A percentile compares a stretch with the other conserved stretches of the same genome.
These are phyloP conservation scores for Westerdykella ornata DNA, from an alignment of 2,329 filamentous ascomycete genomes.

Conservation along the genomic window DNA sequence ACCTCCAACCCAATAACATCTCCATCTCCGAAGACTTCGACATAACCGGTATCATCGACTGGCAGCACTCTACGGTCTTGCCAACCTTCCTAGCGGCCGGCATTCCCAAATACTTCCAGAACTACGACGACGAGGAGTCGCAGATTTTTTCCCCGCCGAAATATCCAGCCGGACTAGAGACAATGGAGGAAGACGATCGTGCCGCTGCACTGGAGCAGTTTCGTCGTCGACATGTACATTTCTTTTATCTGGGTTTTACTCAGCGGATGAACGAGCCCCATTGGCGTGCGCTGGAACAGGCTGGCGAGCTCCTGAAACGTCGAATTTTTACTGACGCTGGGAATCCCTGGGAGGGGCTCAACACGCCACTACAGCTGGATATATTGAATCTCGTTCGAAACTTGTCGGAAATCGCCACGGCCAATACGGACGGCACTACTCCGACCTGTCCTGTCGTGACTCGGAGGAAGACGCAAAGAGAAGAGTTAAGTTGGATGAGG, in stretches of 20 bases:
- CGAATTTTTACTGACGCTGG: conserved; percentile 20
- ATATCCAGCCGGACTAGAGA: conserved; percentile 13
- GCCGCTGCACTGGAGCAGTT: conserved; percentile 15
- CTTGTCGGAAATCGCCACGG: conserved; percentile 14
- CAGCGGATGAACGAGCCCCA: conserved; percentile 19
- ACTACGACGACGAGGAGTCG: conserved; percentile 33
- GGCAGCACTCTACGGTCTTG: conserved; percentile 37
- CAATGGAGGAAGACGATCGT: conserved; percentile 13
- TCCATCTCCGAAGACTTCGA: conserved; percentile 27
- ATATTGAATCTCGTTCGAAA: conserved; percentile 15
- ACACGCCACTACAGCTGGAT: conserved; percentile 21
- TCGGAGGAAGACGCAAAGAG: conserved; percentile 12
- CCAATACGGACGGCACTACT: conserved; percentile 2
- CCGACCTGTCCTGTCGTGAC: conserved; percentile 14
- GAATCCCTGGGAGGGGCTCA: conserved; percentile 25
- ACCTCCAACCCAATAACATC: conserved; percentile 32
- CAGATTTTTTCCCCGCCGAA: conserved; percentile 12
- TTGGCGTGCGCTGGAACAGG: conserved; percentile 18
- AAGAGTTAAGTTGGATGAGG: conserved; percentile 12
- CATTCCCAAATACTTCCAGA: conserved; percentile 38
- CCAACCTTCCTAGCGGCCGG: conserved; percentile 35
- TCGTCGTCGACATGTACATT: conserved; percentile 26
- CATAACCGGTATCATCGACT: conserved; percentile 39
- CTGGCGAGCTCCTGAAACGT: conserved; percentile 15
- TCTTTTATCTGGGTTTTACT: conserved; percentile 26